phyloP scores from a whole-genome alignment of 345 rosid species.

The Boechera divaricarpa region DNA sequence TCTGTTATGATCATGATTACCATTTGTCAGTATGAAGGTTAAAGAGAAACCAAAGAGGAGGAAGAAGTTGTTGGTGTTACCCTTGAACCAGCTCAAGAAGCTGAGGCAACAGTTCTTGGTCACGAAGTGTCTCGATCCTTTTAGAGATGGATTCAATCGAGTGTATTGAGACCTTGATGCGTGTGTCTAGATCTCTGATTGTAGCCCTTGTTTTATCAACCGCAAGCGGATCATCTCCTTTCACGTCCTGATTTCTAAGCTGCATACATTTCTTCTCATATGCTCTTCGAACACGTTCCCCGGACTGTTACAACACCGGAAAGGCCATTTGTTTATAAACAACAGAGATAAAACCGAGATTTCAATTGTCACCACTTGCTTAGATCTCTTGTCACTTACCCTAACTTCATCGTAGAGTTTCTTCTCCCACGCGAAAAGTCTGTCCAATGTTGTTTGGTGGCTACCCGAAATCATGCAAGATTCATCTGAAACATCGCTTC shows the following conservation, averaged over 20 bases:
- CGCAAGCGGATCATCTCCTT: conserved; percentile 72
- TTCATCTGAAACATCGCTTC: conserved; percentile 51
- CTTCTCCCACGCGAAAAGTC: conserved; percentile 93
- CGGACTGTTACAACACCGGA: conserved; percentile 55
- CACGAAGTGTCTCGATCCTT: conserved; percentile 86
- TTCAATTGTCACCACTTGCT: not conserved
- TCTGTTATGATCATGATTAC: conserved; percentile 49
- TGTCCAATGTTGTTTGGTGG: conserved; percentile 86
- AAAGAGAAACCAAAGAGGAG: conserved; percentile 15
- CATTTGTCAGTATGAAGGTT: not conserved
- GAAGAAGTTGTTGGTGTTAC: conserved; percentile 48
- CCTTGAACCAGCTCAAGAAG: conserved; percentile 86
- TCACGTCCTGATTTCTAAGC: conserved; percentile 80
- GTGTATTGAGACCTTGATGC: conserved; percentile 81
- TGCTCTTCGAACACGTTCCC: conserved; percentile 79
- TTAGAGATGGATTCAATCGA: conserved; percentile 88
- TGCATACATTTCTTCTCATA: conserved; percentile 84
- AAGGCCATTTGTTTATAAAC: not conserved
- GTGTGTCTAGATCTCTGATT: conserved; percentile 80
- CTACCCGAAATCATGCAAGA: conserved; percentile 67
- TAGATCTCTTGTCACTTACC: conserved; percentile 50
- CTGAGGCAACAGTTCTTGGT: conserved; percentile 96
- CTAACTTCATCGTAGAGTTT: conserved; percentile 92
- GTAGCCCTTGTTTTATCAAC: conserved; percentile 80
- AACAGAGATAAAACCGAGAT: not conserved